A percentile compares a stretch with the other conserved stretches of the same genome.
Evolutionary conservation across 331 rosid genomes (phyloP).

Genomic region (Prunus yedoensis): DNA sequence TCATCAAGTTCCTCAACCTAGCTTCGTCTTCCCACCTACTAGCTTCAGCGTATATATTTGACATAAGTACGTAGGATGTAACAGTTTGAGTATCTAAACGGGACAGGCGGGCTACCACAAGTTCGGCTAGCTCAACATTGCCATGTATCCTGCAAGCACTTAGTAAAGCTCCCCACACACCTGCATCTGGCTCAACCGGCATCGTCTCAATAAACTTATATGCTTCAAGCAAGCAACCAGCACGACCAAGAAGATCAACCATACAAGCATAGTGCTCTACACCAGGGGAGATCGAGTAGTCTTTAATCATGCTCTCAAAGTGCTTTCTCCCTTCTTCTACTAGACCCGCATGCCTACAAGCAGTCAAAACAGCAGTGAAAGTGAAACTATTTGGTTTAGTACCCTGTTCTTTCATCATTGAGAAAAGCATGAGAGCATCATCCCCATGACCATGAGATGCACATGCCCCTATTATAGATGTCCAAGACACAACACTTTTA

Average conservation of each 20-base stretch:
- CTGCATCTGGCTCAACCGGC: slow-evolving; percentile 16
- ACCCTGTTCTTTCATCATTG: slow-evolving; percentile 13
- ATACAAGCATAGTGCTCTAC: slow-evolving; percentile 23
- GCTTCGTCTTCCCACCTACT: slow-evolving; percentile 23
- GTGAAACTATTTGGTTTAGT: slow-evolving; percentile 22
- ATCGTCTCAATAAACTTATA: slow-evolving; percentile 9
- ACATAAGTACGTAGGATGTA: slow-evolving; percentile 19
- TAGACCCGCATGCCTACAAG: slow-evolving; percentile 19
- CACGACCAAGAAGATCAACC: slow-evolving; percentile 32
- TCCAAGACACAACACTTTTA: slow-evolving; percentile 18
- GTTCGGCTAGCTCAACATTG: slow-evolving; percentile 24
- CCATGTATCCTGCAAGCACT: slow-evolving; percentile 24
- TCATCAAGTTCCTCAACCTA: slow-evolving; percentile 17
- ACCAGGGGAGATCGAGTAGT: slow-evolving; percentile 15
- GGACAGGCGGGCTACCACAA: slow-evolving; percentile 7
- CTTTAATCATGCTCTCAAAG: slow-evolving; percentile 25
- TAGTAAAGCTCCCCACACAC: slow-evolving; percentile 29
- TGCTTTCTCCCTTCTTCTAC: slow-evolving; percentile 23
- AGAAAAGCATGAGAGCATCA: slow-evolving; percentile 24
- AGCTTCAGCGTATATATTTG: slow-evolving; percentile 29
- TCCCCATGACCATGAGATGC: slow-evolving; percentile 26
- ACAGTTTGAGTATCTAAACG: slow-evolving; percentile 4
- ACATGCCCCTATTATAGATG: slow-evolving; percentile 28
- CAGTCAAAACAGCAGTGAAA: slow-evolving; percentile 26
- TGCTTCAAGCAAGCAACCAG: slow-evolving; percentile 19